A percentile compares a stretch with the other conserved stretches of the same genome.
Conservation (phyloP, 2,329 filamentous ascomycete species). For the Xylariaceae sp. region DNA sequence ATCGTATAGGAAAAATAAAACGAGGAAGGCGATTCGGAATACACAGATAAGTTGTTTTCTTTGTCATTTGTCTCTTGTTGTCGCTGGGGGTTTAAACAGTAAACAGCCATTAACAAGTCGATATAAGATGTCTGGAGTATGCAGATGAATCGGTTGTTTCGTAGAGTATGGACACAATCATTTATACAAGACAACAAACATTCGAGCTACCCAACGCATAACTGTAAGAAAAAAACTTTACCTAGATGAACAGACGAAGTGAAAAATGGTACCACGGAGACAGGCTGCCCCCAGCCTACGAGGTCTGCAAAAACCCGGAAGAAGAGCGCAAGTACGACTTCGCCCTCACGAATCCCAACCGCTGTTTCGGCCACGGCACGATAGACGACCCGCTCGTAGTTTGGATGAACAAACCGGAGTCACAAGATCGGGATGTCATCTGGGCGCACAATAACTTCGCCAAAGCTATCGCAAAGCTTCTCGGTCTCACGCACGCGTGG, state of each 20-base stretch:
- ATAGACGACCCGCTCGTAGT: constrained; percentile 12
- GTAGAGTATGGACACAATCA: not conserved
- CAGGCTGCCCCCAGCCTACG: constrained; percentile 8
- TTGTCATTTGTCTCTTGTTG: too few relatives aligned
- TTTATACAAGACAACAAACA: not conserved
- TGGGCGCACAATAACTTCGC: constrained; percentile 19
- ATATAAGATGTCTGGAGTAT: not conserved
- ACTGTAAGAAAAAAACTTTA: not conserved
- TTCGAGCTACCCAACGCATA: not conserved
- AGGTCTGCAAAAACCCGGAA: constrained; percentile 7
- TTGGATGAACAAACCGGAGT: constrained; percentile 4
- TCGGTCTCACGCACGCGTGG: constrained; percentile 15
- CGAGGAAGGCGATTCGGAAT: too few relatives aligned
- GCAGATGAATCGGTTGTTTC: too few relatives aligned
- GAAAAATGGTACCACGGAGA: constrained; percentile 7
- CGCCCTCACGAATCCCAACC: constrained; percentile 11
- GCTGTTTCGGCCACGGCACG: constrained; percentile 11
- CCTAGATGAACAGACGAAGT: constrained; percentile 1
- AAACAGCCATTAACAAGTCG: not conserved
- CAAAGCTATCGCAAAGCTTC: constrained; percentile 16
- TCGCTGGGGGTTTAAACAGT: too few relatives aligned
- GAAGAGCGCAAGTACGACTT: constrained; percentile 14
- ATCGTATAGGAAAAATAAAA: too few relatives aligned
- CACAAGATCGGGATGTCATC: constrained; percentile 1
- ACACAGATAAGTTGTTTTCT: too few relatives aligned